A percentile compares a stretch with the other conserved stretches of the same genome.
These are phyloP conservation scores for Chalciporus piperatus DNA, from an alignment of 768 basidiomycete species.

Conservation along the genomic window DNA sequence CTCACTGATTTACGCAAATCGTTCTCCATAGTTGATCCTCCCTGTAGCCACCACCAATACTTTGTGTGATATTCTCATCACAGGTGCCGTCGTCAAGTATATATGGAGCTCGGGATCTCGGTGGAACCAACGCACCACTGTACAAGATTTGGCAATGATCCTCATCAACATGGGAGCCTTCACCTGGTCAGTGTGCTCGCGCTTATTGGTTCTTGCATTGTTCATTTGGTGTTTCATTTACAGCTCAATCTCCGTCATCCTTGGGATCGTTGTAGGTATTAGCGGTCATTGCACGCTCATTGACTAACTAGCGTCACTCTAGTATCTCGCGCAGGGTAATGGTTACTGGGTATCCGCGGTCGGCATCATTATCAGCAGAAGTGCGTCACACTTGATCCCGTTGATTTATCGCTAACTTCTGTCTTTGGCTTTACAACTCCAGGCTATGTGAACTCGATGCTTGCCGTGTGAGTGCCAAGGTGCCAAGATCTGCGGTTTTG, in stretches of 20 bases:
- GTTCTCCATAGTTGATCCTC: background rate
- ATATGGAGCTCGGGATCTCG: background rate
- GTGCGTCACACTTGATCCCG: background rate
- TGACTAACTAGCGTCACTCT: background rate
- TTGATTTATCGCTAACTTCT: background rate
- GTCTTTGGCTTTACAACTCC: too few relatives aligned
- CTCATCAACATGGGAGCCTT: background rate
- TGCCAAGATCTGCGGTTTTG: background rate
- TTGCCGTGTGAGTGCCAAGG: background rate
- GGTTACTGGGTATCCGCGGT: background rate
- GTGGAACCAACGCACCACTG: background rate
- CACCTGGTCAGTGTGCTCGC: background rate
- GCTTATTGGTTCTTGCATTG: background rate
- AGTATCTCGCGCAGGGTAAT: background rate
- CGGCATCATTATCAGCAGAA: background rate
- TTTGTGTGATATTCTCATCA: background rate
- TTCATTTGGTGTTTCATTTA: background rate
- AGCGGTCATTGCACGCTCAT: background rate
- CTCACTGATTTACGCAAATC: background rate
- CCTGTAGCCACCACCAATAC: background rate
- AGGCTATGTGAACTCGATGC: background rate
- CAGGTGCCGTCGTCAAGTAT: background rate
- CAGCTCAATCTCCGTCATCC: background rate
- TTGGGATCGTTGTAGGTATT: background rate
- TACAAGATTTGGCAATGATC: background rate